These are phyloP conservation scores for Hemileccinum impolitum DNA, from an alignment of 768 basidiomycete genomes.

Conservation along the genomic window DNA sequence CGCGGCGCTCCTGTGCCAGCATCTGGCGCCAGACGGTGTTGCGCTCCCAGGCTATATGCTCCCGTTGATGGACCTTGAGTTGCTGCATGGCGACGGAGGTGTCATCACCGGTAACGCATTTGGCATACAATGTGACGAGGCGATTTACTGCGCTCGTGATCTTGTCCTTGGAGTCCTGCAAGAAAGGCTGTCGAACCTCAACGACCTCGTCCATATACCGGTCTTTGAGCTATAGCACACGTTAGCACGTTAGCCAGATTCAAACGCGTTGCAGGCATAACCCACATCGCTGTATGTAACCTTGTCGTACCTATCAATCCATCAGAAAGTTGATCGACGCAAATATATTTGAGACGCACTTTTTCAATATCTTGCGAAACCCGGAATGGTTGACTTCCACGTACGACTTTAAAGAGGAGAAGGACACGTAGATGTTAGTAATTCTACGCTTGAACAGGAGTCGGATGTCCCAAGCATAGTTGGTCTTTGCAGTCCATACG, in stretches of 20 bases:
- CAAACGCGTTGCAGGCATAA: background rate
- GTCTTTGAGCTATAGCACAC: slow-evolving; percentile 58
- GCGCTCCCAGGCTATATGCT: slow-evolving; percentile 95
- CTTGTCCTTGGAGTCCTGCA: slow-evolving; percentile 54
- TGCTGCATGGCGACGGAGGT: slow-evolving; percentile 67
- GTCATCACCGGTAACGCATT: slow-evolving; percentile 80
- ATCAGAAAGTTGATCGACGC: background rate
- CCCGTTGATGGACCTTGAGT: slow-evolving; percentile 80
- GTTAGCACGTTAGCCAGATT: slow-evolving; percentile 4
- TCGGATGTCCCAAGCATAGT: slow-evolving; percentile 80
- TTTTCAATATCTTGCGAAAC: slow-evolving; percentile 93
- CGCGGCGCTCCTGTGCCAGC: slow-evolving; percentile 78
- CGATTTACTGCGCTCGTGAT: slow-evolving; percentile 55
- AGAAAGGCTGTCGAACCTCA: slow-evolving; percentile 67
- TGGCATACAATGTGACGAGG: slow-evolving; percentile 74
- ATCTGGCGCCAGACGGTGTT: slow-evolving; percentile 98
- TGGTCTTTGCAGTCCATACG: slow-evolving; percentile 77
- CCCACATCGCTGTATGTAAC: slow-evolving; percentile 69
- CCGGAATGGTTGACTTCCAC: slow-evolving; percentile 91
- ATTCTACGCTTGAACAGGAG: slow-evolving; percentile 88
- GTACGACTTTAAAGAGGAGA: slow-evolving; percentile 77
- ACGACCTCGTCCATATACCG: slow-evolving; percentile 71
- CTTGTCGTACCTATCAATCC: slow-evolving; percentile 82
- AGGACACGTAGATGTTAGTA: slow-evolving; percentile 73
- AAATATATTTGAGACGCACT: slow-evolving; percentile 46